These are phyloP conservation scores for Heritiera fomes DNA, from an alignment of 345 rosid species.

Conservation along the genomic window DNA sequence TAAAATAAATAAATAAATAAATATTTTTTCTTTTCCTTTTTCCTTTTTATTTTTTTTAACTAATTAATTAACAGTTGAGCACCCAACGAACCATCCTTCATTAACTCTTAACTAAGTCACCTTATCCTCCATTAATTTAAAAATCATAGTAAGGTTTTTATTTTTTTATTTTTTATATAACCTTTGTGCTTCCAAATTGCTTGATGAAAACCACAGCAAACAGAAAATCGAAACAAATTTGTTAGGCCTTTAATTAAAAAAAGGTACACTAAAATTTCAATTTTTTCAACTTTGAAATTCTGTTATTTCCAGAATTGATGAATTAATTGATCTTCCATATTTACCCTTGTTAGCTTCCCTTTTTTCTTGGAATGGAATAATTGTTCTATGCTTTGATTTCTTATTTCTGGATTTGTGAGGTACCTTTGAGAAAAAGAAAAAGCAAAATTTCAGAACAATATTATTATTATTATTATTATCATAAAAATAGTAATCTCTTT, in stretches of 20 bases:
- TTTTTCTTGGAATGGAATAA: not conserved
- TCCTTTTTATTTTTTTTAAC: not conserved
- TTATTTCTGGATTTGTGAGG: constrained; percentile 33
- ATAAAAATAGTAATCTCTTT: not conserved
- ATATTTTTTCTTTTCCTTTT: not conserved
- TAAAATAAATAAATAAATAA: no score
- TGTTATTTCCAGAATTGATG: not conserved
- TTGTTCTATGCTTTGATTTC: constrained; percentile 20
- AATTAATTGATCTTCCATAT: constrained; percentile 28
- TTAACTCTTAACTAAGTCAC: not conserved
- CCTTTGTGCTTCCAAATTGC: not conserved
- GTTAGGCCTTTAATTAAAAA: not conserved
- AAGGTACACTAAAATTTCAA: not conserved
- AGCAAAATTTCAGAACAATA: not conserved
- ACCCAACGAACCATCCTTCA: not conserved
- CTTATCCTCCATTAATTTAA: not conserved
- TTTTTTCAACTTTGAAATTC: not conserved
- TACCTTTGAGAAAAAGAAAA: constrained; percentile 15
- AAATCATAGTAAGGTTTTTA: no score
- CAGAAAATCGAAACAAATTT: not conserved
- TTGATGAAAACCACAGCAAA: not conserved
- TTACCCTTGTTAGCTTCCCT: constrained; percentile 40
- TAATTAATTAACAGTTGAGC: not conserved
- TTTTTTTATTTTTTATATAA: not conserved
- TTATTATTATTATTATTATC: not conserved